Percentiles rank a stretch among this genome's conserved stretches.
Evolutionary conservation across 2,329 filamentous ascomycete species (phyloP).

Genomic region (Fusarium sacchari): DNA sequence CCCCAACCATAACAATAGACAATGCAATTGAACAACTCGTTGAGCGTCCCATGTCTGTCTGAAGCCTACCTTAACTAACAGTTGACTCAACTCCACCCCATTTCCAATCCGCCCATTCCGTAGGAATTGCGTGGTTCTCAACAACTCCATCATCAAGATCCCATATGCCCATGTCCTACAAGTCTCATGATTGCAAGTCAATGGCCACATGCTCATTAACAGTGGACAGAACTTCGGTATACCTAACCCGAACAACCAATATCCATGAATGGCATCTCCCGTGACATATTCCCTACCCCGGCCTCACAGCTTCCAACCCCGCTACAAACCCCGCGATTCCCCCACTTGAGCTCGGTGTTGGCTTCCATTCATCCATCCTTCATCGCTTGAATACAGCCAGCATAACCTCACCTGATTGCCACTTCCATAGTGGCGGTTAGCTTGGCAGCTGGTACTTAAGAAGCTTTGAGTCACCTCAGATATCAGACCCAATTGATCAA

Average conservation of each 20-base stretch:
- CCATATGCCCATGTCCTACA: not conserved
- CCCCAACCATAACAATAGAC: not conserved
- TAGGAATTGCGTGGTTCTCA: constrained; percentile 1
- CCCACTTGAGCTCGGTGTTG: constrained; percentile 13
- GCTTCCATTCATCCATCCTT: constrained; percentile 2
- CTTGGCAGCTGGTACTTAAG: constrained; percentile 10
- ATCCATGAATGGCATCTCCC: constrained; percentile 1
- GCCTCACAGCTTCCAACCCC: constrained; percentile 20
- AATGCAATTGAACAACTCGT: not conserved
- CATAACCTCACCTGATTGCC: constrained; percentile 5
- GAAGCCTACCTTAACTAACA: not conserved
- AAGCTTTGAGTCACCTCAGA: not conserved
- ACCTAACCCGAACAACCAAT: not conserved
- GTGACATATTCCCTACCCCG: constrained; percentile 13
- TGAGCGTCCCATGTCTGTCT: not conserved
- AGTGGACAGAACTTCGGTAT: not conserved
- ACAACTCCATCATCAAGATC: not conserved
- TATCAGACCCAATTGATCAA: not conserved
- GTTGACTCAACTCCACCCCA: not conserved
- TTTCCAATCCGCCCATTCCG: not conserved
- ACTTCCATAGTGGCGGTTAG: not conserved
- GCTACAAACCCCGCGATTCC: constrained; percentile 24
- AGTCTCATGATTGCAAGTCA: constrained; percentile 5
- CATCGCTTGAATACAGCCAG: constrained; percentile 1
- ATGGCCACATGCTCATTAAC: constrained; percentile 7